Base-by-base conservation (phyloP, 176 grass and related monocot genomes). In the Melocanna baccifera region DNA sequence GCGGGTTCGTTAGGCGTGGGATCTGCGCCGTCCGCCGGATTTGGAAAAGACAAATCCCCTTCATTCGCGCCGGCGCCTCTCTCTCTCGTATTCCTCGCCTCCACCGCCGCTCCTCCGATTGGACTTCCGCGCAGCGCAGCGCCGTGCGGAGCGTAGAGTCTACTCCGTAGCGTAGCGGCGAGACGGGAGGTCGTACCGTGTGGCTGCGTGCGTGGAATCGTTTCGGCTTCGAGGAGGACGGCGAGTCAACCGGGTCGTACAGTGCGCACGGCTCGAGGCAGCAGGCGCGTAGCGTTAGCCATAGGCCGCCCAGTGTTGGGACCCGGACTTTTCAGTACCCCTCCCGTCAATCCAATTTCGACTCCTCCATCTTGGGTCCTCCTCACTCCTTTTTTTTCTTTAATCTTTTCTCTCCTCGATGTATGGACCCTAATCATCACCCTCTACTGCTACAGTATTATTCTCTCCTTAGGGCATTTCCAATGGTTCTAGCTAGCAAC, bases 181-280 rank as follows among this genome's bases (percentile, higher is more conserved):
- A 7, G 53, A 9, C 53, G 53, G 2, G 46, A 1, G 72, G 72
- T 37, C 72, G 72, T 37, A 37, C 50, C 30, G 13, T 5, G 52
- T 8, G 52, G 26, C 4, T 5, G 56, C 9, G 71, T 2, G 45
- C 9, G 46, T 0, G 57, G 56, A 80, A 67, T 67, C 28, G 30
- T 42, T 69, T 43, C 18, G 41, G n/a, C 29, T 12, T 76, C 16
- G 40, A 9, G 46, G 36, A 36, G 36, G 36, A 20, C 2, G 61
- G 8, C 2, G 61, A 13, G 74, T 67, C 76, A 80, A 80, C 87
- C 9, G 58, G 15, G 48, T 59, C 15, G 81, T 84, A 80, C 81
- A 89, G 1, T n/a, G 76, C 81, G 81, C 81, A 84, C 19, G 81
- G 87, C 87, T 89, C 87, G 76, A 89, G 87, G 62, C 26, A 5